These are phyloP conservation scores for Maudiozyma pseudohumilis DNA, from an alignment of 805 yeast genomes.

Conservation along the genomic window DNA sequence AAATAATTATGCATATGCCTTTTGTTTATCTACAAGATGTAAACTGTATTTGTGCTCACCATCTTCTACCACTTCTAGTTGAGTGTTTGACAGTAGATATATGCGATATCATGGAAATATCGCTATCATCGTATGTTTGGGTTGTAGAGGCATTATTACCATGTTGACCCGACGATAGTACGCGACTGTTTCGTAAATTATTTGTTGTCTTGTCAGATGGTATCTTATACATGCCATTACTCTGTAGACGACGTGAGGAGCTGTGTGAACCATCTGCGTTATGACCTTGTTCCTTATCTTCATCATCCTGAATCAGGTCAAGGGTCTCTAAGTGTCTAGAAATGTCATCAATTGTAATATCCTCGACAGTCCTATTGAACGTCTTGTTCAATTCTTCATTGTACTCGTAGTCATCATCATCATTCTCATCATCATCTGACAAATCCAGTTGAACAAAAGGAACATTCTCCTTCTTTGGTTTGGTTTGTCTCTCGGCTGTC, in stretches of 20 bases:
- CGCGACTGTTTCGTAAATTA: slow-evolving; percentile 16
- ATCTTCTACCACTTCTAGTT: slow-evolving; percentile 27
- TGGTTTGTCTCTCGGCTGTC: background rate
- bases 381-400: slow-evolving; percentile 30
- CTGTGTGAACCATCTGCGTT: background rate
- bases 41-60: no score
- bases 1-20: no score
- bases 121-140: slow-evolving; percentile 24
- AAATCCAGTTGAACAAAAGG: slow-evolving; percentile 25
- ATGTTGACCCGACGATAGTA: background rate
- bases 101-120: slow-evolving; percentile 31
- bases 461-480: slow-evolving; percentile 8
- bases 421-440: slow-evolving; percentile 27
- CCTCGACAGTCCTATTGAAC: slow-evolving; percentile 31
- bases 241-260: slow-evolving; percentile 6
- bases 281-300: slow-evolving; percentile 2
- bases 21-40: no score
- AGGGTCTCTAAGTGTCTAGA: slow-evolving; percentile 30
- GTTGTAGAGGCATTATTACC: background rate
- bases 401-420: slow-evolving; percentile 29
- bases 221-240: slow-evolving; percentile 18
- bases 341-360: slow-evolving; percentile 31
- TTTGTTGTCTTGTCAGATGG: slow-evolving; percentile 24
- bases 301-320: slow-evolving; percentile 19
- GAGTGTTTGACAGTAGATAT: slow-evolving; percentile 22